Percentiles rank a stretch among this genome's conserved stretches.
Evolutionary conservation across 257 asterid genomes (phyloP).

Genomic region (Gynochthodes officinalis): DNA sequence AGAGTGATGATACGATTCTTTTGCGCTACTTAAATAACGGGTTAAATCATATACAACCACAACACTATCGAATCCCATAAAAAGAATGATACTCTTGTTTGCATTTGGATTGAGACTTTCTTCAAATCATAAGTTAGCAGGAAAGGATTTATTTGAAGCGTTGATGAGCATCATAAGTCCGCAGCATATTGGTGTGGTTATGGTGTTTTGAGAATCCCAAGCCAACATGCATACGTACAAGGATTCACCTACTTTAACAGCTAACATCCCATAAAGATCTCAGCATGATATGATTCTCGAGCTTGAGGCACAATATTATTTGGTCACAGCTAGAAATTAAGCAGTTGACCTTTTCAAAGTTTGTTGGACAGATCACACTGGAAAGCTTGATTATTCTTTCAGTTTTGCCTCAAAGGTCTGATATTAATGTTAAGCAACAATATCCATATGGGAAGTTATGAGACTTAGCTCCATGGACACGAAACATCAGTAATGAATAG

Average conservation of each 20-base stretch:
- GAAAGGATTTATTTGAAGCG: too few relatives aligned
- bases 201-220: neutral
- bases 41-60: too few relatives aligned
- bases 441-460: neutral
- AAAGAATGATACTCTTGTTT: neutral
- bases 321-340: slow-evolving; percentile 5
- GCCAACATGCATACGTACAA: neutral
- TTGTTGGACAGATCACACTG: neutral
- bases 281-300: slow-evolving; percentile 1
- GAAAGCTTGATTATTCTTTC: neutral
- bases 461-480: neutral
- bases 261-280: neutral
- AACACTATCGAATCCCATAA: neutral
- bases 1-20: neutral
- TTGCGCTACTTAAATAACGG: neutral
- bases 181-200: neutral
- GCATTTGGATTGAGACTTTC: too few relatives aligned
- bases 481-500: slow-evolving; percentile 6
- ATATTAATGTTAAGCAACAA: neutral
- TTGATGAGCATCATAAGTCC: neutral
- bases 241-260: neutral
- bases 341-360: neutral
- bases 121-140: too few relatives aligned
- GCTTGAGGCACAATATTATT: neutral
- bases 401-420: neutral